These are phyloP conservation scores for Penicillium cinerascens DNA, from an alignment of 495 filamentous ascomycete genomes.

Conservation along the genomic window DNA sequence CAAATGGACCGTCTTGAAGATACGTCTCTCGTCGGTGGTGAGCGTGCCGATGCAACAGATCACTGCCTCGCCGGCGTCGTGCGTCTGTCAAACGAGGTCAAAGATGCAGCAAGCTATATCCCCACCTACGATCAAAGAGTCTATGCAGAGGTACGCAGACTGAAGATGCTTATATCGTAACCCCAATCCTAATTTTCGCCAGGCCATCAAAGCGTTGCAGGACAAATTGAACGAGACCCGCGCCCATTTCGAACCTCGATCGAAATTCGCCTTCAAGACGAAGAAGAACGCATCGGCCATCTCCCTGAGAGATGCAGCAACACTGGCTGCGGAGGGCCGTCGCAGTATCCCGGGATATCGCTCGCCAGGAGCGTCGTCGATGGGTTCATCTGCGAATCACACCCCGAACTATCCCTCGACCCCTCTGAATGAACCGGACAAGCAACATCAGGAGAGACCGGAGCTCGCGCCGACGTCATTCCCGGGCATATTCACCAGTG, in stretches of 20 bases:
- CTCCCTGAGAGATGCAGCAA: conserved; percentile 54
- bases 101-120: conserved; percentile 63
- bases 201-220: conserved; percentile 67
- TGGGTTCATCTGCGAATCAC: conserved; percentile 46
- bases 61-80: conserved; percentile 64
- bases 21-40: conserved; percentile 50
- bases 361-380: conserved; percentile 43
- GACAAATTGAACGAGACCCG: conserved; percentile 61
- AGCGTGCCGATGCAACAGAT: conserved; percentile 62
- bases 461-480: conserved; percentile 40
- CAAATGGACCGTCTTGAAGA: conserved; percentile 55
- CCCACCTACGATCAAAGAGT: conserved; percentile 75
- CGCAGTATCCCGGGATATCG: conserved; percentile 40
- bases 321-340: conserved; percentile 47
- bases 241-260: conserved; percentile 55
- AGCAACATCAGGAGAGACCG: conserved; percentile 30
- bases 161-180: not conserved
- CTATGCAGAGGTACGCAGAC: conserved; percentile 58
- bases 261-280: conserved; percentile 72
- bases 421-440: conserved; percentile 47
- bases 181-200: not conserved
- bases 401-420: conserved; percentile 53
- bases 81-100: conserved; percentile 63
- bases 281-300: conserved; percentile 56
- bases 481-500: conserved; percentile 18